Evolutionary conservation across 1,284 basidiomycete species (phyloP), one percentile per base, ranked within the genome.

Genomic region (Apiotrichum brassicae): DNA sequence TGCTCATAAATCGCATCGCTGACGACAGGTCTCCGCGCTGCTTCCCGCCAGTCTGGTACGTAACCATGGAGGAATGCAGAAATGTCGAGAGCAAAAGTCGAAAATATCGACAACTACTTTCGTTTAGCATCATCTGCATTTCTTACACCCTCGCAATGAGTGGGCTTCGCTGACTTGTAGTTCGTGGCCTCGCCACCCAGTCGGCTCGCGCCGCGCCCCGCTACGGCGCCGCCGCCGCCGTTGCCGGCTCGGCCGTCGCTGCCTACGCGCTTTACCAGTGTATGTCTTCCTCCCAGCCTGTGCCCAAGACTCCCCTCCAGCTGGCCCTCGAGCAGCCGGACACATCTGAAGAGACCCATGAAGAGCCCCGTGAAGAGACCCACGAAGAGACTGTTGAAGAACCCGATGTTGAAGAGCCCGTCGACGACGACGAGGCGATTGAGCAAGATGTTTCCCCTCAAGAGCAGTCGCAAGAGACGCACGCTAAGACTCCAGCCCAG

Each of bases 31-130:
- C 63, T 70, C 57, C 66, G 67, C 44, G 58, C 62, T 43, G 69
- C 69, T 48, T 70, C 69, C 50, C 64, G 69, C 53, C 59, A 61
- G 41, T 66, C 67, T 19, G 66, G 69, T 67, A 45, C 11, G 65
- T 59, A 26, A 16, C 19, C 24, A n/a, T n/a, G n/a, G n/a, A n/a
- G n/a, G n/a, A n/a, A n/a, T n/a, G n/a, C n/a, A n/a, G n/a, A n/a
- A n/a, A n/a, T n/a, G n/a, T n/a, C n/a, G n/a, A n/a, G n/a, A n/a
- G n/a, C n/a, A n/a, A n/a, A n/a, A n/a, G n/a, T n/a, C n/a, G n/a
- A n/a, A n/a, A n/a, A n/a, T n/a, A n/a, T n/a, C n/a, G n/a, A n/a
- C n/a, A n/a, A n/a, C n/a, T n/a, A n/a, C n/a, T n/a, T n/a, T n/a
- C n/a, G n/a, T n/a, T n/a, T n/a, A n/a, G n/a, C n/a, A n/a, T n/a